These are phyloP conservation scores for Clavariopsis aquatica DNA, from an alignment of 495 filamentous ascomycete species.

Conservation along the genomic window DNA sequence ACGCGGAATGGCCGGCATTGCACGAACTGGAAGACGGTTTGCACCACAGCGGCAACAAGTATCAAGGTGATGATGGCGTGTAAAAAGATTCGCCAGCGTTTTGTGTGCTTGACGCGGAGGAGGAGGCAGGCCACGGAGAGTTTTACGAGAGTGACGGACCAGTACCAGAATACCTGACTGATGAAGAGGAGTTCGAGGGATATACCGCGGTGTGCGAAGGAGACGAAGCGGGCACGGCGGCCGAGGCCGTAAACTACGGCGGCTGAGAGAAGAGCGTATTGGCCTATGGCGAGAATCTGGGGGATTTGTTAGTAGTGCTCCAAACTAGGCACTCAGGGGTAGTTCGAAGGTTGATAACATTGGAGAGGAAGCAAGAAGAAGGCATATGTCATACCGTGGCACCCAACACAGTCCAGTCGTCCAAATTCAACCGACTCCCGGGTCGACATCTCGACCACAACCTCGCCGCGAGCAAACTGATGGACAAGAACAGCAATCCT, in stretches of 20 bases:
- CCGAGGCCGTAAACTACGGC: slow-evolving; percentile 26
- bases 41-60: slow-evolving; percentile 19
- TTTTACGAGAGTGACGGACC: slow-evolving; percentile 37
- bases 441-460: slow-evolving; percentile 26
- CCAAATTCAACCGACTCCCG: slow-evolving; percentile 7
- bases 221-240: slow-evolving; percentile 19
- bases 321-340: too few species aligned
- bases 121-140: slow-evolving; percentile 42
- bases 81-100: slow-evolving; percentile 37
- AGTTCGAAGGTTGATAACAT: neutral
- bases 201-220: slow-evolving; percentile 3
- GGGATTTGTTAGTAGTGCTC: neutral
- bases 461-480: slow-evolving; percentile 16
- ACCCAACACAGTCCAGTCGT: slow-evolving; percentile 28
- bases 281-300: slow-evolving; percentile 31
- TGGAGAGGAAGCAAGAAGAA: neutral
- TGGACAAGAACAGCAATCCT: slow-evolving; percentile 19
- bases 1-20: slow-evolving; percentile 42
- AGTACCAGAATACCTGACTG: slow-evolving; percentile 33
- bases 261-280: slow-evolving; percentile 20
- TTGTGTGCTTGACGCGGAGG: slow-evolving; percentile 40
- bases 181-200: slow-evolving; percentile 39
- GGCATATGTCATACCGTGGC: slow-evolving; percentile 15
- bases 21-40: slow-evolving; percentile 36
- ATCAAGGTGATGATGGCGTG: slow-evolving; percentile 33